A percentile compares a stretch with the other conserved stretches of the same genome.
phyloP scores from a whole-genome alignment of 345 rosid genomes.

The Sisymbrium irio region DNA sequence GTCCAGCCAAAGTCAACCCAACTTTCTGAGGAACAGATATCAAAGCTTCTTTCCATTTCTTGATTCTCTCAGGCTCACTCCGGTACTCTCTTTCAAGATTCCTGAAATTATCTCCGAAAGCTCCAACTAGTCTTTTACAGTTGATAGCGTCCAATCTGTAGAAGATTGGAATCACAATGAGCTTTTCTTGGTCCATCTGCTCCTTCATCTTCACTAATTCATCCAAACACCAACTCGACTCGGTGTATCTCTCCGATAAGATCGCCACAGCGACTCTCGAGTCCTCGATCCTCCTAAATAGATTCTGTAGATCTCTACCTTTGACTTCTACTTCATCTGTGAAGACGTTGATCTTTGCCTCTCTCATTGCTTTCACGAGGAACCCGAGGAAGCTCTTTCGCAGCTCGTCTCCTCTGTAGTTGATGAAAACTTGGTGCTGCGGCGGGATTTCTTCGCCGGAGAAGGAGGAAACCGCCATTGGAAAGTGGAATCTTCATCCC shows the following conservation, averaged over 20 bases:
- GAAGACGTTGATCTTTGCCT: constrained; percentile 14
- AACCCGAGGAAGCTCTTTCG: constrained; percentile 10
- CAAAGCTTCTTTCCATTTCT: constrained; percentile 25
- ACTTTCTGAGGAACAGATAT: neutral
- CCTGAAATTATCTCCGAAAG: constrained; percentile 21
- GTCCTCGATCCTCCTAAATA: constrained; percentile 18
- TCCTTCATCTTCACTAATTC: constrained; percentile 17
- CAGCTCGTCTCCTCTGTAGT: constrained; percentile 17
- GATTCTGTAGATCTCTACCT: constrained; percentile 14
- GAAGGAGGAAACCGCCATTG: neutral
- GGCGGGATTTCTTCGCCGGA: neutral
- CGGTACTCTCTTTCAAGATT: neutral
- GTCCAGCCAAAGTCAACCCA: constrained; percentile 3
- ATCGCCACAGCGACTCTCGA: constrained; percentile 17
- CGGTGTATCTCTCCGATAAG: constrained; percentile 9
- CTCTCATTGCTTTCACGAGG: constrained; percentile 15
- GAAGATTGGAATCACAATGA: constrained; percentile 11
- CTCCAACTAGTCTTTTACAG: constrained; percentile 9
- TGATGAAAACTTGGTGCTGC: constrained; percentile 24
- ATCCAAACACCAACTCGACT: constrained; percentile 25
- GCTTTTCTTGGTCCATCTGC: neutral
- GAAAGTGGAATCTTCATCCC: neutral
- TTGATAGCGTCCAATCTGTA: neutral
- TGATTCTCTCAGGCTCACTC: constrained; percentile 14
- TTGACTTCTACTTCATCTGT: constrained; percentile 3